These are phyloP conservation scores for Debaryomyces robertsiae DNA, from an alignment of 1,139 yeast genomes.

Conservation along the genomic window DNA sequence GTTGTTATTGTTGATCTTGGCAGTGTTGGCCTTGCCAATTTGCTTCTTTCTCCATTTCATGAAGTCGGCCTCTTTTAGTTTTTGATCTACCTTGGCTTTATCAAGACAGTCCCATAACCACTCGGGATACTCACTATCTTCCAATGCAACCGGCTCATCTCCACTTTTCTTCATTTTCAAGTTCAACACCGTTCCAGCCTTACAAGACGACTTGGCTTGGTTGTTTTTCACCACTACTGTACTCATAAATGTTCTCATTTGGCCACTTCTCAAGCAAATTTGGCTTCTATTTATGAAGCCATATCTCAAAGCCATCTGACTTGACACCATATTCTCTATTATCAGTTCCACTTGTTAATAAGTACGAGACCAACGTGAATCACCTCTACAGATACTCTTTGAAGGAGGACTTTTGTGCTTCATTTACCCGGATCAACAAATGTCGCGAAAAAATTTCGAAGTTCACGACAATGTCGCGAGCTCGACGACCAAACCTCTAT, in stretches of 20 bases:
- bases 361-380: too few relatives aligned
- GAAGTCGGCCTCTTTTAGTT: conserved; percentile 59
- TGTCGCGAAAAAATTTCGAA: conserved; percentile 6
- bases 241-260: background rate
- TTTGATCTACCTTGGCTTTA: conserved; percentile 52
- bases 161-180: conserved; percentile 77
- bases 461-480: conserved; percentile 7
- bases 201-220: conserved; percentile 43
- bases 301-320: conserved; percentile 1
- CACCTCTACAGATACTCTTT: too few relatives aligned
- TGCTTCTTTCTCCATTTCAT: conserved; percentile 69
- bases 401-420: too few relatives aligned
- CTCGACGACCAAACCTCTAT: conserved; percentile 7
- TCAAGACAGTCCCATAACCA: conserved; percentile 95
- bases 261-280: background rate
- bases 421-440: conserved; percentile 7
- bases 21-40: conserved; percentile 66
- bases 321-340: background rate
- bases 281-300: background rate
- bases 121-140: conserved; percentile 86
- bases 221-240: conserved; percentile 2
- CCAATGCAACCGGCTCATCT: conserved; percentile 86
- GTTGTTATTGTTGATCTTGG: conserved; percentile 75
- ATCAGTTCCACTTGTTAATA: too few relatives aligned
- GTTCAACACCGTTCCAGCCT: conserved; percentile 80